These are phyloP conservation scores for Acrodontium crateriforme DNA, from an alignment of 2,329 filamentous ascomycete genomes.

Conservation along the genomic window DNA sequence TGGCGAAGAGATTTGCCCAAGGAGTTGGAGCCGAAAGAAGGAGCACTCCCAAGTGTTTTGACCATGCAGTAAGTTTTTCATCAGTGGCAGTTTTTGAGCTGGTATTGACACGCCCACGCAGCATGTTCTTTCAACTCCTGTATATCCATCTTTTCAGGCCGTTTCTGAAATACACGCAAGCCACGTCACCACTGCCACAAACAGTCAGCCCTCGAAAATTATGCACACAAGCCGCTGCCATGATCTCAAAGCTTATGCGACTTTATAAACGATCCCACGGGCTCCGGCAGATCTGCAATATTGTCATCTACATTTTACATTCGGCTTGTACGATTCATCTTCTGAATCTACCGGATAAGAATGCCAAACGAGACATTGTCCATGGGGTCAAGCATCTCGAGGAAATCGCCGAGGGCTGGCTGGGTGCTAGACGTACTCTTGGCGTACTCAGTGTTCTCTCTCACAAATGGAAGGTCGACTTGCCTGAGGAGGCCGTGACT, in stretches of 20 bases:
- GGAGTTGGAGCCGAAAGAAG: slow-evolving; percentile 81
- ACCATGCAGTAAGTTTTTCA: slow-evolving; percentile 64
- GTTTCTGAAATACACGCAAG: slow-evolving; percentile 78
- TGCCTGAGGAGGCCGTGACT: slow-evolving; percentile 68
- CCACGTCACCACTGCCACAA: slow-evolving; percentile 65
- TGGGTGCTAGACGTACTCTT: slow-evolving; percentile 72
- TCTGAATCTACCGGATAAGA: slow-evolving; percentile 85
- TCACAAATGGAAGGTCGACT: slow-evolving; percentile 75
- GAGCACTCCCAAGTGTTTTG: slow-evolving; percentile 70
- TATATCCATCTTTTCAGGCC: slow-evolving; percentile 94
- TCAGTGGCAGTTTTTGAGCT: background rate
- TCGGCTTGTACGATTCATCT: slow-evolving; percentile 91
- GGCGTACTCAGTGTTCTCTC: slow-evolving; percentile 73
- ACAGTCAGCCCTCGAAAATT: slow-evolving; percentile 84
- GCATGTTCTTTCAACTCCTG: slow-evolving; percentile 94
- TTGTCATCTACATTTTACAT: slow-evolving; percentile 89
- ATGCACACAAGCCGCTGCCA: slow-evolving; percentile 76
- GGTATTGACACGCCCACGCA: slow-evolving; percentile 24
- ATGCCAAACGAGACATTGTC: slow-evolving; percentile 73
- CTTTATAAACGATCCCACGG: slow-evolving; percentile 89
- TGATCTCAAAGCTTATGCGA: slow-evolving; percentile 86
- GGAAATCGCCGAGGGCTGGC: slow-evolving; percentile 91
- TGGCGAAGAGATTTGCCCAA: slow-evolving; percentile 76
- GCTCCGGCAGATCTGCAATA: slow-evolving; percentile 85
- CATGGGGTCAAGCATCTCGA: slow-evolving; percentile 86